phyloP scores from a whole-genome alignment of 768 basidiomycete genomes.

The Krasilnikovozyma curviuscula region DNA sequence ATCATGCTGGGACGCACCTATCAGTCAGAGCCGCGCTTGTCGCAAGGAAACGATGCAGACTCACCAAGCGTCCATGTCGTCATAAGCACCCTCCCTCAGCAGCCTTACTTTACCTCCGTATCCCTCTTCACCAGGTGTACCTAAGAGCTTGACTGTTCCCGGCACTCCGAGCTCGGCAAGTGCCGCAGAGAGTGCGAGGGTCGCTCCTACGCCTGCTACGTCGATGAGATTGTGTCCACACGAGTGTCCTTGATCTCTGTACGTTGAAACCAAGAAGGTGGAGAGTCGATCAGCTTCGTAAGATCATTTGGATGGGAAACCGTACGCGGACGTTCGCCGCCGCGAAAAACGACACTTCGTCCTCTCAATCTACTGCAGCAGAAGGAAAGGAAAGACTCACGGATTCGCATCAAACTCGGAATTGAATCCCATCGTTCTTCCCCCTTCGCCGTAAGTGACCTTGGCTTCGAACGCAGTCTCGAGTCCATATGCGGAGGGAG shows the following conservation, averaged over 20 bases:
- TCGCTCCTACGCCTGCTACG: constrained; percentile 8
- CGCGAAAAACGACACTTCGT: too few species aligned
- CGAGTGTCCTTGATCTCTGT: too few species aligned
- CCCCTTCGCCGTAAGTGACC: constrained; percentile 2
- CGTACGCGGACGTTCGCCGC: too few species aligned
- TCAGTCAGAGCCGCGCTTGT: too few species aligned
- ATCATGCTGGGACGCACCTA: too few species aligned
- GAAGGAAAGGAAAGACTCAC: too few species aligned
- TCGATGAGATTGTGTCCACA: constrained; percentile 11
- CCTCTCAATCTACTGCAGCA: too few species aligned
- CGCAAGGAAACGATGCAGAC: too few species aligned
- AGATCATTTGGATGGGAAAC: too few species aligned
- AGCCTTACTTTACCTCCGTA: constrained; percentile 52
- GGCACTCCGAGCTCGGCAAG: constrained; percentile 13
- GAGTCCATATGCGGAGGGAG: not conserved
- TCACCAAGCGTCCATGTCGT: constrained; percentile 48
- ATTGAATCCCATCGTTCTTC: constrained; percentile 9
- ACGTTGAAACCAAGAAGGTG: constrained; percentile 29
- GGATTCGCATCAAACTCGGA: constrained; percentile 5
- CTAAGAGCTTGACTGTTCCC: constrained; percentile 15
- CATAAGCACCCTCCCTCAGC: constrained; percentile 51
- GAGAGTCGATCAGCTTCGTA: too few species aligned
- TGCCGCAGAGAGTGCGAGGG: constrained; percentile 6
- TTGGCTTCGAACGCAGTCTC: constrained; percentile 1
- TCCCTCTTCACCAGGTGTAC: constrained; percentile 45